Evolutionary conservation across 2,329 filamentous ascomycete genomes (phyloP), one percentile per base, ranked within the genome.

Genomic region (Sarocladium strictum): DNA sequence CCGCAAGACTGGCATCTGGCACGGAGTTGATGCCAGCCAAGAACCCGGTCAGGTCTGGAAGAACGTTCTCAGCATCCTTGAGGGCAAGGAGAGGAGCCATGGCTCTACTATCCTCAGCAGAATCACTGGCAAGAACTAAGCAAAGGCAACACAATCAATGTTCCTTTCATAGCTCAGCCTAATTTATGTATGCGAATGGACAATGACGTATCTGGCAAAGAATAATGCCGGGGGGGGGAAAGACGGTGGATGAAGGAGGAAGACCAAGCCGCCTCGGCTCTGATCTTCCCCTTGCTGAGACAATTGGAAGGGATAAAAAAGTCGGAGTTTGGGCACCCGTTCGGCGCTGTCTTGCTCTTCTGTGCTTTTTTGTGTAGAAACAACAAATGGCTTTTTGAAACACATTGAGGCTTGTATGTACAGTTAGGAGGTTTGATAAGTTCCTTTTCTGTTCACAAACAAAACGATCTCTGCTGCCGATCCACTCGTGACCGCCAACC

Each of bases 1-100:
- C 84, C 89, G 95, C 77, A 90, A 91, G 76, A 96, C 89, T 51
- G 92, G 92, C 63, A 97, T 99, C 79, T 99, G 94, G 94, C 87
- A 87, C 73, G 87, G 88, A 59, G 84, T 99, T 65, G 94, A 99
- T 71, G 94, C 94, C 60, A 95, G 89, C 78, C 91, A 99, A 79
- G 87, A 96, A 76, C 94, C 94, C 19, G 89, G 90, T 49, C 86
- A 92, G 72, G 94, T 99, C 58, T 99, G 94, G 94, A 92, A 90
- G 80, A 90, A 86, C 71, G 77, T 99, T 71, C 78, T 97, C 59
- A 83, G 85, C 65, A 86, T 97, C 64, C 93, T 99, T 68, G 83
- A 87, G 55, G 79, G 83, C 64, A 74, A 74, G 64, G 77, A 75
- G 67, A 62, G 64, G 60, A 57, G 61, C 45, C 67, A 70, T 55